Percentiles rank a stretch among this genome's conserved stretches.
phyloP scores from a whole-genome alignment of 1,284 basidiomycete genomes.

The Cutaneotrichosporon sp. region DNA sequence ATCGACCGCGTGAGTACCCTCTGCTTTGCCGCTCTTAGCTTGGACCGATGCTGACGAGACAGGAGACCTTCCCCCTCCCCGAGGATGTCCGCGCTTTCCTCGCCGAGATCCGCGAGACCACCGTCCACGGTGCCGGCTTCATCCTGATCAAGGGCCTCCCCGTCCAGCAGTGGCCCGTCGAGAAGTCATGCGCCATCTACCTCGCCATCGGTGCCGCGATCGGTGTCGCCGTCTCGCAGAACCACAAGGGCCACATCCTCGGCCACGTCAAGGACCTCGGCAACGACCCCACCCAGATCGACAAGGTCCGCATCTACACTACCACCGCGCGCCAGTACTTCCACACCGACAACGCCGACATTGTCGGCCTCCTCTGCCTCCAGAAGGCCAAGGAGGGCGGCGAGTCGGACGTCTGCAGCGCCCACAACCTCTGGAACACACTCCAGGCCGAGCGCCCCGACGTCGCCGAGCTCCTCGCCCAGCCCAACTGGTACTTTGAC shows the following conservation, averaged over 20 bases:
- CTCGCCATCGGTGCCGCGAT: constrained; percentile 53
- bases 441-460: constrained; percentile 55
- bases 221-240: constrained; percentile 50
- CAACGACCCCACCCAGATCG: constrained; percentile 55
- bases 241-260: constrained; percentile 54
- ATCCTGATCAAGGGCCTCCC: constrained; percentile 55
- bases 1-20: constrained; percentile 38
- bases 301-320: constrained; percentile 56
- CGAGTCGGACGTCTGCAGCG: constrained; percentile 55
- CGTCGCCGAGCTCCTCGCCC: constrained; percentile 50
- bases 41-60: background rate
- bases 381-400: constrained; percentile 58
- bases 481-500: constrained; percentile 51
- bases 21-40: no score
- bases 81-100: constrained; percentile 28
- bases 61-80: constrained; percentile 38
- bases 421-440: constrained; percentile 55
- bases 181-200: constrained; percentile 52
- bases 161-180: constrained; percentile 47
- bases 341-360: constrained; percentile 47
- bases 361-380: constrained; percentile 56
- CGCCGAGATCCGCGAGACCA: constrained; percentile 29
- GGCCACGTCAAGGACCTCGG: constrained; percentile 56
- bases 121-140: constrained; percentile 50
- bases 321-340: constrained; percentile 55